phyloP scores from a whole-genome alignment of 805 yeast species.

The Ogataea trehalophila region DNA sequence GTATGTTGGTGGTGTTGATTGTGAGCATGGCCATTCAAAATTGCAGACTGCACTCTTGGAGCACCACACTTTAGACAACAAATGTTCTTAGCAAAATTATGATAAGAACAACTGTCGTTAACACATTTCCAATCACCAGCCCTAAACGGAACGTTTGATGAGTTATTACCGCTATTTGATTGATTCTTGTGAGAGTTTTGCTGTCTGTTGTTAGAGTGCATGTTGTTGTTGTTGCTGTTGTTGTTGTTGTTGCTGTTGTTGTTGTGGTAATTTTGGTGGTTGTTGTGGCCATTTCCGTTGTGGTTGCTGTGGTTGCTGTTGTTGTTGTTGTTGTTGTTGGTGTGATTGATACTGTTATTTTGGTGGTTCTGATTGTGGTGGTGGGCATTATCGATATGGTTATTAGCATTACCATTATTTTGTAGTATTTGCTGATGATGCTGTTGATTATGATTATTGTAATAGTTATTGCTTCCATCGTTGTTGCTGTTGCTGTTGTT shows the following conservation, averaged over 20 bases:
- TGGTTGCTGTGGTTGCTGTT: constrained; percentile 10
- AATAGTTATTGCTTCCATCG: constrained; percentile 10
- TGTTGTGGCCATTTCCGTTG: constrained; percentile 11
- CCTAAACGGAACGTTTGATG: constrained; percentile 75
- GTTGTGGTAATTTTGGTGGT: constrained; percentile 14
- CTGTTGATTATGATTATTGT: constrained; percentile 15
- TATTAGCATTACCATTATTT: constrained; percentile 16
- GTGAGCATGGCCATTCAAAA: constrained; percentile 27
- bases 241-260: constrained; percentile 12
- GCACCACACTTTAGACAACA: constrained; percentile 87
- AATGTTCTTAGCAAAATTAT: constrained; percentile 87
- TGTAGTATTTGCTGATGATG: constrained; percentile 11
- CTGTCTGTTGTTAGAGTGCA: constrained; percentile 10
- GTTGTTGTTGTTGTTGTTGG: constrained; percentile 6
- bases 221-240: constrained; percentile 9
- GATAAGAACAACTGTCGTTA: constrained; percentile 74
- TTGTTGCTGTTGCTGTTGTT: constrained; percentile 15
- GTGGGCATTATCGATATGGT: constrained; percentile 1
- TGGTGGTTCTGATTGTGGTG: constrained; percentile 13
- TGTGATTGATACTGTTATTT: constrained; percentile 13
- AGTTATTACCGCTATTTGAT: constrained; percentile 8
- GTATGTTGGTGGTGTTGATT: constrained; percentile 18
- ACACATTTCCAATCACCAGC: constrained; percentile 97
- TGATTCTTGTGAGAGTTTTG: not conserved
- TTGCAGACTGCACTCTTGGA: constrained; percentile 41